Evolutionary conservation across 495 filamentous ascomycete species (phyloP).

Genomic region (Hypomontagnella monticulosa): DNA sequence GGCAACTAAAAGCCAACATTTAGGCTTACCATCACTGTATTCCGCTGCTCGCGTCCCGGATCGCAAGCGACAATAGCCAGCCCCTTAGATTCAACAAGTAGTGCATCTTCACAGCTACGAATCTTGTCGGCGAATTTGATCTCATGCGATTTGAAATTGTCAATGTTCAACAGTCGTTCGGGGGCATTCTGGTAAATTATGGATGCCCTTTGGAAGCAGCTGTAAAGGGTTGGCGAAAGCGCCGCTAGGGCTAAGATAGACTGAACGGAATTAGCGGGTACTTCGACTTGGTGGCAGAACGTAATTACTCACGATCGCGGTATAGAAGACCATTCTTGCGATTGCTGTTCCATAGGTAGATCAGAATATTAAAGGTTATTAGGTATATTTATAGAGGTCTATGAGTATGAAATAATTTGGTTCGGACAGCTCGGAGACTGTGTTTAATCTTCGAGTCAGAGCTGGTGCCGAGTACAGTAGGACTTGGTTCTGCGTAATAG

Average conservation of each 20-base stretch:
- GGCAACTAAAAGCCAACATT: constrained; percentile 1
- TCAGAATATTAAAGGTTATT: too few relatives aligned
- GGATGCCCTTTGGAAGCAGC: constrained; percentile 6
- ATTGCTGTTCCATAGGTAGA: background rate
- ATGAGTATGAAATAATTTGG: too few relatives aligned
- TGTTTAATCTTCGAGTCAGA: too few relatives aligned
- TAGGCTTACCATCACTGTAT: constrained; percentile 60
- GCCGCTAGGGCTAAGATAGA: constrained; percentile 30
- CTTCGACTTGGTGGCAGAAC: background rate
- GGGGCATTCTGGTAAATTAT: constrained; percentile 45
- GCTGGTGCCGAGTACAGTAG: too few relatives aligned
- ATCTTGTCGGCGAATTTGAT: constrained; percentile 51
- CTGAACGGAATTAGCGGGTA: constrained; percentile 11
- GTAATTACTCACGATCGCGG: constrained; percentile 30
- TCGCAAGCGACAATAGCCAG: constrained; percentile 56
- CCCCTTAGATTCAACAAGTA: constrained; percentile 49
- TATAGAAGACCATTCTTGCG: constrained; percentile 30
- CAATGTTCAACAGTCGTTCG: constrained; percentile 37
- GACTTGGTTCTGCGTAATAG: too few relatives aligned
- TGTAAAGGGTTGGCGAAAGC: constrained; percentile 26
- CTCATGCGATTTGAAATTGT: constrained; percentile 42
- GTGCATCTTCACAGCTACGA: constrained; percentile 59
- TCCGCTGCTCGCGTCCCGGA: constrained; percentile 55
- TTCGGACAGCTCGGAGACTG: too few relatives aligned
- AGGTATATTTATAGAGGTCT: too few relatives aligned